Percentiles rank a stretch among this genome's conserved stretches.
Conservation (phyloP, 371 early-diverging fungal species). For the Mortierella sp. region DNA sequence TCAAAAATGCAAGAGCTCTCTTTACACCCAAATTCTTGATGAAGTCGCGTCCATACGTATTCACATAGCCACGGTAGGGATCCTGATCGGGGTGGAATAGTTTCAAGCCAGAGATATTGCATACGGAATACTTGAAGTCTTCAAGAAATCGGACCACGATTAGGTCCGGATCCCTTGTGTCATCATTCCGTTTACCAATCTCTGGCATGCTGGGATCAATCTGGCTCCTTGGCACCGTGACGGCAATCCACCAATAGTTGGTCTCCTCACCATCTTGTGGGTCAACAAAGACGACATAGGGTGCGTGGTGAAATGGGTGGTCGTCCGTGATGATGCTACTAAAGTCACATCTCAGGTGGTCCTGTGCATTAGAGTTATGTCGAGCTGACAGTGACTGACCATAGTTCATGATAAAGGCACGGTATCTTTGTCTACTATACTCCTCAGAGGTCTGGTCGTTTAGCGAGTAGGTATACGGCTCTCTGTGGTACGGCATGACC, state of each 20-base stretch:
- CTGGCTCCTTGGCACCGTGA: constrained; percentile 34
- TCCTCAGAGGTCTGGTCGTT: background rate
- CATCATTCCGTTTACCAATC: constrained; percentile 3
- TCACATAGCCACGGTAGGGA: constrained; percentile 23
- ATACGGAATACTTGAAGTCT: constrained; percentile 26
- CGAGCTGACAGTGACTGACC: background rate
- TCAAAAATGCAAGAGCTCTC: constrained; percentile 15
- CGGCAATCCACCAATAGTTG: constrained; percentile 38
- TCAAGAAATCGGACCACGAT: constrained; percentile 41
- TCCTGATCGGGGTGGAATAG: constrained; percentile 29
- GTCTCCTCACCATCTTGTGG: constrained; percentile 20
- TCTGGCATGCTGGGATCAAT: constrained; percentile 29
- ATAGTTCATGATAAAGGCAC: background rate
- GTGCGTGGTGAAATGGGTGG: constrained; percentile 34
- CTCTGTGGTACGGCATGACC: background rate
- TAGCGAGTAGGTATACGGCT: background rate
- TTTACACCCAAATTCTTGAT: constrained; percentile 15
- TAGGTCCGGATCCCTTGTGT: constrained; percentile 11
- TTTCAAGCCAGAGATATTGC: constrained; percentile 30
- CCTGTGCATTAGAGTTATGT: background rate
- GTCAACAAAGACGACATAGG: constrained; percentile 43
- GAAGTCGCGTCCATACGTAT: constrained; percentile 6
- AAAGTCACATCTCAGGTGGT: background rate
- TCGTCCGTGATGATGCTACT: constrained; percentile 9
- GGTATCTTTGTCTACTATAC: background rate